Percentiles rank a stretch among this genome's conserved stretches.
Conservation (phyloP, 352 stramenopile species). For the Phytophthora tentaculata region DNA sequence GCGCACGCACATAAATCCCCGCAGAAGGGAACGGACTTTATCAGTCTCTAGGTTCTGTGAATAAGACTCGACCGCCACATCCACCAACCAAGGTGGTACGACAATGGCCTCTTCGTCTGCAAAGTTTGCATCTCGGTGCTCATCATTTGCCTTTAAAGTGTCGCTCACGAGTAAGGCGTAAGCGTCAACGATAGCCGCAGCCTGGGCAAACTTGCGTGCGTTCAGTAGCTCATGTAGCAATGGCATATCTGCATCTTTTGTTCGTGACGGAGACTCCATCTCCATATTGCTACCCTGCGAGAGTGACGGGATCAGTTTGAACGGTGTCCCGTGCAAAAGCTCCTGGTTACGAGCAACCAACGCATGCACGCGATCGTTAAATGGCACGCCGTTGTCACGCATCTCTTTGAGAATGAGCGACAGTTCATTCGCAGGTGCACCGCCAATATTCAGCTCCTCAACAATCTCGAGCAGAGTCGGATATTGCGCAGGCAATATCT, state of each 20-base stretch:
- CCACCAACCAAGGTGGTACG: constrained; percentile 42
- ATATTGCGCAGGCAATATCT: constrained; percentile 48
- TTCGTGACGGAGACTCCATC: constrained; percentile 15
- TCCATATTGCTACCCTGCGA: background rate
- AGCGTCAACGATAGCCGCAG: constrained; percentile 41
- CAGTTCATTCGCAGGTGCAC: constrained; percentile 41
- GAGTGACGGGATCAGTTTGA: constrained; percentile 20
- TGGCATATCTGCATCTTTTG: constrained; percentile 27
- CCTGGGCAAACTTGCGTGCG: constrained; percentile 38
- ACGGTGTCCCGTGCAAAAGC: constrained; percentile 35
- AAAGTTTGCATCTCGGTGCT: constrained; percentile 10
- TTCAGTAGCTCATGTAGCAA: constrained; percentile 38
- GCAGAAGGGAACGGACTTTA: constrained; percentile 57
- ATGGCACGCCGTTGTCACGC: constrained; percentile 28
- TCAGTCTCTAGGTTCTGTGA: constrained; percentile 44
- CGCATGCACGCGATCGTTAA: constrained; percentile 34
- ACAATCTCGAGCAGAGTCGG: constrained; percentile 53
- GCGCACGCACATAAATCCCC: constrained; percentile 45
- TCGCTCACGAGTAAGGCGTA: constrained; percentile 32
- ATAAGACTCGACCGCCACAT: constrained; percentile 48
- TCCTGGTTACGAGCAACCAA: constrained; percentile 51
- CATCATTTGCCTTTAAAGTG: constrained; percentile 15
- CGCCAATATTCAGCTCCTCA: constrained; percentile 40
- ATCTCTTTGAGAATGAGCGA: constrained; percentile 51
- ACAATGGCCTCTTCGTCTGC: constrained; percentile 15